A percentile compares a stretch with the other conserved stretches of the same genome.
These are phyloP conservation scores for Rosa hybrid DNA, from an alignment of 331 rosid species.

Conservation along the genomic window DNA sequence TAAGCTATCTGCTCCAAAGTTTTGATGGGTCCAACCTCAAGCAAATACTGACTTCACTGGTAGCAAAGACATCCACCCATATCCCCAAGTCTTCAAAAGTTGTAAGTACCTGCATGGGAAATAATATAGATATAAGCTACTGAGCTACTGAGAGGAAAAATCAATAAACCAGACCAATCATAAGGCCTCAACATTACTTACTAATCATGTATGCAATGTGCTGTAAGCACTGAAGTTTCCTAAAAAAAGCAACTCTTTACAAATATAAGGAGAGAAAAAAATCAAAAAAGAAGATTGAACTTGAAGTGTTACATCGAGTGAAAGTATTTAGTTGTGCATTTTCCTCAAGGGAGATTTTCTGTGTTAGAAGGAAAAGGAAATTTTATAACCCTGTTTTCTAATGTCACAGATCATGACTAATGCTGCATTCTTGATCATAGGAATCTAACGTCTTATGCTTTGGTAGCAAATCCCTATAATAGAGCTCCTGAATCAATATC, in stretches of 20 bases:
- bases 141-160: constrained; percentile 7
- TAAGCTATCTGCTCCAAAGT: constrained; percentile 97
- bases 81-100: constrained; percentile 92
- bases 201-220: not conserved
- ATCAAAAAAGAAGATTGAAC: too few relatives aligned
- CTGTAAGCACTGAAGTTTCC: not conserved
- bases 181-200: not conserved
- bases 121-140: constrained; percentile 1
- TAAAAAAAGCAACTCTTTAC: not conserved
- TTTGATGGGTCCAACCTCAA: constrained; percentile 94
- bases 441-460: not conserved
- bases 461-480: not conserved
- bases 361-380: not conserved
- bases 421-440: not conserved
- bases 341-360: not conserved
- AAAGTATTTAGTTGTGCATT: not conserved
- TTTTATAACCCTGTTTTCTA: not conserved
- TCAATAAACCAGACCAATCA: not conserved
- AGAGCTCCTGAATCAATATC: not conserved
- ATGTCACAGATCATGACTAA: not conserved
- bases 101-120: constrained; percentile 69
- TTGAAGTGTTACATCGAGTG: too few relatives aligned
- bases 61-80: constrained; percentile 95
- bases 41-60: constrained; percentile 97
- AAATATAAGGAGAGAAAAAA: not conserved